Base-by-base conservation (phyloP, 441 rosid species). In the Omphalea diandra region DNA sequence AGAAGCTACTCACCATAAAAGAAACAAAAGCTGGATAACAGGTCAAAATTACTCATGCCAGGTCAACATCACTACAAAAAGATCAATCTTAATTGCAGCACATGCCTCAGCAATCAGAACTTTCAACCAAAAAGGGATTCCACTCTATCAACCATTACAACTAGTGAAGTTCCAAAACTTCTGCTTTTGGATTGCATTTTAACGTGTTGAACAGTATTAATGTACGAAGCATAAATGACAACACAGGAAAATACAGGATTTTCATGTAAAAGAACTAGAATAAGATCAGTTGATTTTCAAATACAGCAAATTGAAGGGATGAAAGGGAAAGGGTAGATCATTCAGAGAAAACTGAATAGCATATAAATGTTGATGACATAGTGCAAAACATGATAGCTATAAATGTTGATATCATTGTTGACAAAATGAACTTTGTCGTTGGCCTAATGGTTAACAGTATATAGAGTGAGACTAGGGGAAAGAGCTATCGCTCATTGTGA, bases 341-440 rank as follows among this genome's bases (percentile, higher is more conserved):
- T 56, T 56, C 4, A 11, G 38, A 18, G 43, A 56, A n/a, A 59
- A 72, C 46, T 67, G 56, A 66, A 46, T 2, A 26, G 26, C 20
- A n/a, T 10, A 15, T n/a, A 5, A n/a, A 47, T 27, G 31, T 5
- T 31, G 61, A 11, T 52, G 53, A 60, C 9, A 73, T 18, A 24
- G 41, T 24, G 24, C 44, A 59, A 15, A 73, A 71, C 17, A 52
- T 53, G 38, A 44, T 10, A 1, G 1, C 20, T 2, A 58, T 22
- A 56, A 64, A 35, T 26, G 18, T n/a, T n/a, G n/a, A n/a, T n/a
- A n/a, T n/a, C n/a, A n/a, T n/a, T n/a, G n/a, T n/a, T 10, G 44
- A 40, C 33, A 20, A 52, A 3, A n/a, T 52, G 62, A 61, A 26
- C 35, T 38, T 9, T 3, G 22, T 12, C 15, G 1, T 18, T 52